These are phyloP conservation scores for Colletotrichum endophyticum DNA, from an alignment of 2,329 filamentous ascomycete species.

Conservation along the genomic window DNA sequence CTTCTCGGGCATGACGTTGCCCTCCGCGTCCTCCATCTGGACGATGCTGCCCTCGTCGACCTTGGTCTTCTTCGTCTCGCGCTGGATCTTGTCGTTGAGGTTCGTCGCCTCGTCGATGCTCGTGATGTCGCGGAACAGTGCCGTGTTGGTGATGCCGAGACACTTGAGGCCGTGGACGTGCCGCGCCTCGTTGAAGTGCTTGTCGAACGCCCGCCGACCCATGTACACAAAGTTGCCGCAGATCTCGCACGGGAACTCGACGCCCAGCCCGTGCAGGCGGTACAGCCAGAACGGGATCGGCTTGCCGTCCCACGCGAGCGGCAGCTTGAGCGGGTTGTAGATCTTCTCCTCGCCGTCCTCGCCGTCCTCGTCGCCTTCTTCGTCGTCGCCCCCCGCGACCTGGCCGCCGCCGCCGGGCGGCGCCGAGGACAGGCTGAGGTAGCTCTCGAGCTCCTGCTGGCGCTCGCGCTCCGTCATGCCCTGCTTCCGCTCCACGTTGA, in stretches of 20 bases:
- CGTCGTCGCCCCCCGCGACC: conserved; percentile 36
- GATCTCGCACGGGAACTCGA: conserved; percentile 94
- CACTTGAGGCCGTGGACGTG: conserved; percentile 96
- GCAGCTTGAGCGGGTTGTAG: conserved; percentile 96
- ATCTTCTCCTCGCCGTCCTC: conserved; percentile 85
- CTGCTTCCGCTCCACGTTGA: conserved; percentile 95
- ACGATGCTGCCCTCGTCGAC: conserved; percentile 83
- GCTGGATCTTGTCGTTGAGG: conserved; percentile 92
- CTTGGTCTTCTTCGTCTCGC: conserved; percentile 80
- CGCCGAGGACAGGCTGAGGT: conserved; percentile 67
- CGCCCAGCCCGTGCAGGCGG: conserved; percentile 91
- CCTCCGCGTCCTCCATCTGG: conserved; percentile 97
- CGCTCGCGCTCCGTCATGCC: conserved; percentile 98
- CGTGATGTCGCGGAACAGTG: conserved; percentile 92
- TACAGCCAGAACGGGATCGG: conserved; percentile 99
- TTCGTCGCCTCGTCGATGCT: conserved; percentile 86
- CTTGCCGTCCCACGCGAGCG: conserved; percentile 97
- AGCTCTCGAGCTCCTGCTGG: conserved; percentile 88
- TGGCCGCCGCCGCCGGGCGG: conserved; percentile 24
- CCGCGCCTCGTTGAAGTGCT: conserved; percentile 94
- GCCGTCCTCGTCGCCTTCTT: conserved; percentile 71
- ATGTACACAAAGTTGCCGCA: conserved; percentile 99
- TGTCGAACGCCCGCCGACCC: conserved; percentile 94
- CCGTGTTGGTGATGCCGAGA: conserved; percentile 89
- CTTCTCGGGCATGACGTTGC: conserved; percentile 99